Conservation (phyloP, 1,139 yeast genomes). For the Chernovozyma sophiae-reginae region DNA sequence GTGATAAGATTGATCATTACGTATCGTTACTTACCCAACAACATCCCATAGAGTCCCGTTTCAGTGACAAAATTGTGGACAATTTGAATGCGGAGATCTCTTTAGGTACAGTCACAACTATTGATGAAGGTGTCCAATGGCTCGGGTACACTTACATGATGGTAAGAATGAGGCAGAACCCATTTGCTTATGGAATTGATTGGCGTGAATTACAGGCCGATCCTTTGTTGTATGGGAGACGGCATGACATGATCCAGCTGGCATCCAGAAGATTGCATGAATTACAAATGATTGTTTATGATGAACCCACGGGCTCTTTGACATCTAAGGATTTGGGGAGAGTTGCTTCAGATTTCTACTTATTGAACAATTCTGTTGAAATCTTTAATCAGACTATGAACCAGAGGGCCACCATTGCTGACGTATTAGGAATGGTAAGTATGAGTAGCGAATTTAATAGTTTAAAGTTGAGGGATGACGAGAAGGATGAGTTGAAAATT, state of each 20-base stretch:
- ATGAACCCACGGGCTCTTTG: constrained; percentile 77
- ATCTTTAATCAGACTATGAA: constrained; percentile 81
- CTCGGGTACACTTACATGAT: constrained; percentile 91
- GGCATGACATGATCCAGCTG: constrained; percentile 68
- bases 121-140: constrained; percentile 96
- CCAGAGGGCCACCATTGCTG: constrained; percentile 89
- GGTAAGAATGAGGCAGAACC: constrained; percentile 93
- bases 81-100: constrained; percentile 95
- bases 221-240: constrained; percentile 67
- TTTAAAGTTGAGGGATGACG: constrained; percentile 86
- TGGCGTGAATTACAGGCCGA: constrained; percentile 85
- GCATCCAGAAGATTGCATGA: constrained; percentile 83
- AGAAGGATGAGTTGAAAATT: constrained; percentile 63
- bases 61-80: constrained; percentile 77
- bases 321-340: constrained; percentile 88
- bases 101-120: constrained; percentile 88
- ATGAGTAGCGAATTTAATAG: constrained; percentile 95
- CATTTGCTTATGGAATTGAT: constrained; percentile 88
- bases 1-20: constrained; percentile 81
- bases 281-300: constrained; percentile 90
- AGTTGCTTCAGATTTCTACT: constrained; percentile 89
- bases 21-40: constrained; percentile 86
- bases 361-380: constrained; percentile 81
- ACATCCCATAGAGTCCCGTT: constrained; percentile 89
- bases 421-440: constrained; percentile 81